Base-by-base conservation (phyloP, 2,329 filamentous ascomycete genomes). In the Fusarium sp. region DNA sequence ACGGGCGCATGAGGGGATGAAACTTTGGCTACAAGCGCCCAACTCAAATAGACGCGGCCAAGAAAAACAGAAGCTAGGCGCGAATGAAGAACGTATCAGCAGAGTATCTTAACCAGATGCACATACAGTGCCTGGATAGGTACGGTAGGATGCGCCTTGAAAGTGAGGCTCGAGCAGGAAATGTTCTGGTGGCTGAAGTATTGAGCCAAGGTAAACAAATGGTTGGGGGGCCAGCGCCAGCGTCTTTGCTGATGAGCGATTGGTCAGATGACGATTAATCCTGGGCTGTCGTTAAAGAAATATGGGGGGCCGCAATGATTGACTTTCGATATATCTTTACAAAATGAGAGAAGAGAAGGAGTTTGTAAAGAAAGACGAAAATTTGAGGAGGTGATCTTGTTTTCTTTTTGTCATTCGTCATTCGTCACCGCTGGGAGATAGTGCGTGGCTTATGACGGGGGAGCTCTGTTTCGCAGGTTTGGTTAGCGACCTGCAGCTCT, bases 221-320 rank as follows among this genome's bases (percentile, higher is more conserved):
- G 66, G 66, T 68, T 68, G 66, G 66, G 62, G 66, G 66, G 65
- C 65, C 65, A 68, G 61, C 59, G 49, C 60, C 60, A 44, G 65
- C 45, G 65, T 55, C 46, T 51, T 40, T 49, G 19, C 30, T 19
- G 20, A 4, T 9, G 15, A 13, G 27, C 58, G 56, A 67, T 68
- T 68, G 66, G 66, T 33, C n/a, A 19, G 58, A 51, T 56, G 13
- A 10, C 7, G 37, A 25, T 20, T 46, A 33, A 61, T 65, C 56
- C 64, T 51, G 41, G 63, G 35, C 19, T 49, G 39, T 58, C 50
- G 19, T 20, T 23, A 40, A 20, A 41, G 19, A 43, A n/a, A 10
- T 10, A 35, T 35, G 6, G 35, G 53, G 23, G 51, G 50, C 20
- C 47, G 33, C 30, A 35, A 47, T 33, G 22, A 39, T 23, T 30